These are phyloP conservation scores for Trapa bicornis DNA, from an alignment of 345 rosid genomes.

Conservation along the genomic window DNA sequence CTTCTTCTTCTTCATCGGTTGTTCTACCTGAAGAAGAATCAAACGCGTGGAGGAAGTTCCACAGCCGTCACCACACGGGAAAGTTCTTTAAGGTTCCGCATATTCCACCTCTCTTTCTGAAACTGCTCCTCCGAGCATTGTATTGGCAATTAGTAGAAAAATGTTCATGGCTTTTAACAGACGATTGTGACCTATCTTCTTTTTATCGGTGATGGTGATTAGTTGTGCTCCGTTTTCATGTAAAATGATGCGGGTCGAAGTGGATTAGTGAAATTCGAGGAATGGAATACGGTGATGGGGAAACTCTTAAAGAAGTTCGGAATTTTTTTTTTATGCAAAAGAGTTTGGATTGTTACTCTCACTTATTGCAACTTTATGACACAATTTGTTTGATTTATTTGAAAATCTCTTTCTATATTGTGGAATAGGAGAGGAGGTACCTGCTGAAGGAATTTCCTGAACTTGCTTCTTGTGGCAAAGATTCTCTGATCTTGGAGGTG, in stretches of 20 bases:
- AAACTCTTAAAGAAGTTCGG: background rate
- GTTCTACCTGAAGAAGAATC: background rate
- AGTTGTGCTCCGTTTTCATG: background rate
- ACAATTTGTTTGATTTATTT: background rate
- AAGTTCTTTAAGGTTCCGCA: constrained; percentile 72
- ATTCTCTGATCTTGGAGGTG: constrained; percentile 61
- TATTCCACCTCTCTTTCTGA: background rate
- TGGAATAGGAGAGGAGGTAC: constrained; percentile 69
- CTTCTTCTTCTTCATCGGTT: constrained; percentile 1
- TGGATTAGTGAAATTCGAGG: background rate
- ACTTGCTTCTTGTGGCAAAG: constrained; percentile 36
- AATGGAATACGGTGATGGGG: background rate
- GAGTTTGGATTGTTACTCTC: background rate
- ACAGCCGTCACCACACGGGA: constrained; percentile 48
- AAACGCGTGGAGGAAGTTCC: constrained; percentile 7
- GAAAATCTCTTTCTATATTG: background rate
- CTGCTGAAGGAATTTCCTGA: constrained; percentile 83
- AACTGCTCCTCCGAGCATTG: background rate
- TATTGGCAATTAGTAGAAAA: background rate
- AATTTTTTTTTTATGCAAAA: too few relatives aligned
- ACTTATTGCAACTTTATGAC: too few relatives aligned
- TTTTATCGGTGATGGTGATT: background rate
- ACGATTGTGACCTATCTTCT: background rate
- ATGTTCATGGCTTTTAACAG: background rate
- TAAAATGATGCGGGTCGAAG: background rate